Percentiles rank a stretch among this genome's conserved stretches.
phyloP scores from a whole-genome alignment of 345 rosid genomes.

The Melastoma malabathricum region DNA sequence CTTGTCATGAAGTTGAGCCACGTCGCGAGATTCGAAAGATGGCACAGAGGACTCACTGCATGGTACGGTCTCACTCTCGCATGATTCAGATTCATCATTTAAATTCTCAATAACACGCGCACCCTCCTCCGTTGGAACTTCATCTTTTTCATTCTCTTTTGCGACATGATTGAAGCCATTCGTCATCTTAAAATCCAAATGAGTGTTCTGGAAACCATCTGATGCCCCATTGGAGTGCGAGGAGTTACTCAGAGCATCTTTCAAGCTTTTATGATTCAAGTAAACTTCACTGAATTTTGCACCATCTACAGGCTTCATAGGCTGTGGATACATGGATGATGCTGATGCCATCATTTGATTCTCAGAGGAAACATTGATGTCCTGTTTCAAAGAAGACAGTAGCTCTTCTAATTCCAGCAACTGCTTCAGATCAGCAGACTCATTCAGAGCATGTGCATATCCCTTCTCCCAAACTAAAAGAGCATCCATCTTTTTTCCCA shows the following conservation, averaged over 20 bases:
- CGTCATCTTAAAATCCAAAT: conserved; percentile 14
- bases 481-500: conserved; percentile 79
- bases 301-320: conserved; percentile 24
- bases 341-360: conserved; percentile 15
- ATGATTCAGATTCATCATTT: conserved; percentile 23
- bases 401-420: conserved; percentile 83
- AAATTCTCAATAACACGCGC: conserved; percentile 15
- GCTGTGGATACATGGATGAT: conserved; percentile 19
- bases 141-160: conserved; percentile 20
- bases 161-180: conserved; percentile 25
- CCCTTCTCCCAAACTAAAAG: conserved; percentile 67
- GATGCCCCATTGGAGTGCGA: conserved; percentile 22
- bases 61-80: conserved; percentile 15
- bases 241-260: conserved; percentile 10
- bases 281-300: conserved; percentile 20
- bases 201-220: conserved; percentile 18
- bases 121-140: conserved; percentile 25
- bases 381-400: conserved; percentile 39
- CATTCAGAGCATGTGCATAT: conserved; percentile 40
- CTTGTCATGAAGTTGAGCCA: conserved; percentile 30
- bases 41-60: conserved; percentile 23
- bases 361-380: conserved; percentile 15
- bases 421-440: conserved; percentile 80
- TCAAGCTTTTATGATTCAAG: conserved; percentile 11
- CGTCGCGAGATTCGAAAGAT: conserved; percentile 25